Evolutionary conservation across 108 stramenopile genomes (phyloP).

Genomic region (Stephanodiscus minutulus): DNA sequence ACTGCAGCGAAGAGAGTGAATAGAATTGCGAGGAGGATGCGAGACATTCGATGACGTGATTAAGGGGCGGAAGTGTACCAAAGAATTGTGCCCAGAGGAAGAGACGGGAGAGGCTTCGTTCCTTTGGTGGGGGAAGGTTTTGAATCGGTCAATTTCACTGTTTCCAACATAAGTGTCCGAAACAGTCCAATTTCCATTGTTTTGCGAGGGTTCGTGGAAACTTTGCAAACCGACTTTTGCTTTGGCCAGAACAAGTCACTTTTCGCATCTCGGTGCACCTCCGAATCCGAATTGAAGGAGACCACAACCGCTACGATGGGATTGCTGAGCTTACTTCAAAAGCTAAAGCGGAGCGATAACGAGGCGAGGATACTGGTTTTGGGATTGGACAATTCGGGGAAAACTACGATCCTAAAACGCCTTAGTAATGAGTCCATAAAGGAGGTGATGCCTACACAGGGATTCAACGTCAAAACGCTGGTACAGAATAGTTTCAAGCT

Average conservation of each 20-base stretch:
- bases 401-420: constrained; percentile 78
- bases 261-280: no score
- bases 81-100: not conserved
- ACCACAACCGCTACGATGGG: constrained; percentile 20
- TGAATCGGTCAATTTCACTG: not conserved
- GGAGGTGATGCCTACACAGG: constrained; percentile 73
- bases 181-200: not conserved
- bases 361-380: constrained; percentile 70
- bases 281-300: not conserved
- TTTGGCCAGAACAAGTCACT: no score
- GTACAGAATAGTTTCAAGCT: constrained; percentile 69
- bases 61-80: not conserved
- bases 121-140: not conserved
- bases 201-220: not conserved
- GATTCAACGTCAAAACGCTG: constrained; percentile 78
- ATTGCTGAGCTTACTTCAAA: constrained; percentile 60
- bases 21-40: not conserved
- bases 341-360: constrained; percentile 72
- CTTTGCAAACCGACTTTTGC: not conserved
- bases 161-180: not conserved
- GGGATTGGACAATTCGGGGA: constrained; percentile 77
- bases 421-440: constrained; percentile 64
- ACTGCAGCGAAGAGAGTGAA: constrained; percentile 5
- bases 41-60: not conserved
- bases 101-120: constrained; percentile 4